These are phyloP conservation scores for Oenanthe sinensis DNA, from an alignment of 129 eudicot species.

Conservation along the genomic window DNA sequence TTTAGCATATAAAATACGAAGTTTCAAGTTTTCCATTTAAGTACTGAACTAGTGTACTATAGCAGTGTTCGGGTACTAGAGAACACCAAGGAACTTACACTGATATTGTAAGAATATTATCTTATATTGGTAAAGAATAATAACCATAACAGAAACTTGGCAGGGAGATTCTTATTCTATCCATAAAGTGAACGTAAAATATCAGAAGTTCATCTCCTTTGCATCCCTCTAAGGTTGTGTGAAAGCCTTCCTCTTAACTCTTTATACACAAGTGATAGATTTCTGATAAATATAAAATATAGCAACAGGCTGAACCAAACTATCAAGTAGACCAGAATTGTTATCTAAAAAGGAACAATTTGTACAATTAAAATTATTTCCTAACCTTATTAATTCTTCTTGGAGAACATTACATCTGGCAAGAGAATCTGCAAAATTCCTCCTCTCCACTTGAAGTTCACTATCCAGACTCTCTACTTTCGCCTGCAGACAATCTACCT, in stretches of 20 bases:
- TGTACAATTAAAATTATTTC: neutral
- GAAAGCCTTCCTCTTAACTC: neutral
- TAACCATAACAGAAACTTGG: neutral
- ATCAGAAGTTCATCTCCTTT: neutral
- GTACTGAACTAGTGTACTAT: neutral
- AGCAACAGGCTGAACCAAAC: conserved; percentile 6
- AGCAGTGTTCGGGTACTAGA: neutral
- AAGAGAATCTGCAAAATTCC: conserved; percentile 46
- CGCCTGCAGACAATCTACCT: conserved; percentile 50
- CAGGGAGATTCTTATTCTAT: neutral
- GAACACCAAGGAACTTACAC: neutral
- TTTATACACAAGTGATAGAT: neutral
- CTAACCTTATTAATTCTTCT: conserved; percentile 74
- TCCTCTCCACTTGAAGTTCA: conserved; percentile 74
- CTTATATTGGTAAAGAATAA: neutral
- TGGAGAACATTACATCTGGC: conserved; percentile 59
- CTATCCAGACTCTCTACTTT: conserved; percentile 46
- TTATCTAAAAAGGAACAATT: neutral
- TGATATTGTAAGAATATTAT: neutral
- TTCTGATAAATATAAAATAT: neutral
- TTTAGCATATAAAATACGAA: neutral
- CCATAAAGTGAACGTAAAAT: neutral
- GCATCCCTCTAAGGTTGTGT: neutral
- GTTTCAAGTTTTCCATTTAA: neutral
- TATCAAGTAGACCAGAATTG: neutral